Base-by-base conservation (phyloP, 2,329 filamentous ascomycete genomes). In the Penicillium capsulatum region DNA sequence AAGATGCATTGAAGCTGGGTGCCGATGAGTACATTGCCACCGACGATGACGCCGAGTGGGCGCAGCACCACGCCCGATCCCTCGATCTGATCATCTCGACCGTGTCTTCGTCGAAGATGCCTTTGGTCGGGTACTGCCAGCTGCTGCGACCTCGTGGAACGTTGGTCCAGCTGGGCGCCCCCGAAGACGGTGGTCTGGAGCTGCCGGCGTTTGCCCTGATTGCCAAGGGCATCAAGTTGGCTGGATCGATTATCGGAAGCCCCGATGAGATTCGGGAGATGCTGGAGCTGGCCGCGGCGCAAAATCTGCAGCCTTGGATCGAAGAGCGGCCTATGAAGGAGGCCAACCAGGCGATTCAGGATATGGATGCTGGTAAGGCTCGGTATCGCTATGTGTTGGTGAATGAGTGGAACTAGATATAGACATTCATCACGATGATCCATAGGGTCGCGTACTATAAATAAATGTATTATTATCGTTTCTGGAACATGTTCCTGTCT, bases 161-260 rank as follows among this genome's bases (percentile, higher is more conserved):
- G 5, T 48, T 84, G 40, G 72, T 84, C 32, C 79, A 84, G 60
- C 70, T 87, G 28, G 83, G 81, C 40, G 73, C 73, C 0, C 83
- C 83, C 2, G 83, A 87, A 45, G 76, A 75, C 34, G 60, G 60
- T 7, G 43, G 57, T 11, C 76, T 77, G 2, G 60, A 66, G 2
- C 73, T 84, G 50, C 72, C 69, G 36, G 75, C 75, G 4, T 76
- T 76, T 50, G 61, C 71, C 0, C 61, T 86, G 37, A 76, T 85
- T 31, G 54, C 50, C 4, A 79, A 75, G 17, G 51, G 56, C 8
- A 44, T 69, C 40, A 74, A 69, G 54, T 58, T 80, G 13, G 68
- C 65, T 7, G 76, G 76, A 3, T 67, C 63, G 3, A 22, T 60
- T 17, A 66, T 70, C 34, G 68, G 69, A 4, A 58, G 59, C 29